Conservation (phyloP, 371 early-diverging fungal species). For the Rhizopus stolonifer region DNA sequence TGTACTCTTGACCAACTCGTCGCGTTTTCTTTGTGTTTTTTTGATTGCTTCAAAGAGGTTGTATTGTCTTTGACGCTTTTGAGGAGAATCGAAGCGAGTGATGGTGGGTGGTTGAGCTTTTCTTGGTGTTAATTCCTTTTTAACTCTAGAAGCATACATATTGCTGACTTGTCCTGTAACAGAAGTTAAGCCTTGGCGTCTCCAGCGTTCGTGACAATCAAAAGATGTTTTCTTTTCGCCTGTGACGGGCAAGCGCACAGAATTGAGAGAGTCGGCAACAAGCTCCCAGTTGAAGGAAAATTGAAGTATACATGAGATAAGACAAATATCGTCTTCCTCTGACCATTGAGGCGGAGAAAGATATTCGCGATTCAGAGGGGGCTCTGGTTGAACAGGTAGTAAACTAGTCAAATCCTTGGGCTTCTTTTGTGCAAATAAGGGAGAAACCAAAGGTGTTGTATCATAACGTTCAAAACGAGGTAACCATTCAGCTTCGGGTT, state of each 20-base stretch:
- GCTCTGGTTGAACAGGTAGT: constrained; percentile 38
- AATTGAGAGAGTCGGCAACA: constrained; percentile 61
- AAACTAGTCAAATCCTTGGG: constrained; percentile 32
- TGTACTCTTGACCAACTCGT: constrained; percentile 36
- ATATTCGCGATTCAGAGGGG: constrained; percentile 12
- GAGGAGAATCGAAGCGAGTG: constrained; percentile 36
- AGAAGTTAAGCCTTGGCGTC: constrained; percentile 43
- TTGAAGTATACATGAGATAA: constrained; percentile 56
- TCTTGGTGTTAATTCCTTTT: background rate
- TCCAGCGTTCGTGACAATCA: constrained; percentile 66
- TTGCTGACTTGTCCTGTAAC: constrained; percentile 48
- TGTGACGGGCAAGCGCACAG: constrained; percentile 50
- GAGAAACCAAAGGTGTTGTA: constrained; percentile 24
- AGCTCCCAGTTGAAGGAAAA: constrained; percentile 73
- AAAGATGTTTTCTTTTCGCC: constrained; percentile 64
- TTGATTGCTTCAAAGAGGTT: constrained; percentile 52
- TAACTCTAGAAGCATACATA: constrained; percentile 25
- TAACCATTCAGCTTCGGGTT: constrained; percentile 35
- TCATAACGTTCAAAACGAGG: constrained; percentile 32
- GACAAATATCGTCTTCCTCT: constrained; percentile 67
- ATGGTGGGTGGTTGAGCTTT: constrained; percentile 30
- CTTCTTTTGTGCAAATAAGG: constrained; percentile 52
- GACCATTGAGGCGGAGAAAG: constrained; percentile 48
- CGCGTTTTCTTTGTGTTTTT: constrained; percentile 49
- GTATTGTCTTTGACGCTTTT: constrained; percentile 39